Conservation (phyloP, 306 rosid species). For the Mucuna pruriens region DNA sequence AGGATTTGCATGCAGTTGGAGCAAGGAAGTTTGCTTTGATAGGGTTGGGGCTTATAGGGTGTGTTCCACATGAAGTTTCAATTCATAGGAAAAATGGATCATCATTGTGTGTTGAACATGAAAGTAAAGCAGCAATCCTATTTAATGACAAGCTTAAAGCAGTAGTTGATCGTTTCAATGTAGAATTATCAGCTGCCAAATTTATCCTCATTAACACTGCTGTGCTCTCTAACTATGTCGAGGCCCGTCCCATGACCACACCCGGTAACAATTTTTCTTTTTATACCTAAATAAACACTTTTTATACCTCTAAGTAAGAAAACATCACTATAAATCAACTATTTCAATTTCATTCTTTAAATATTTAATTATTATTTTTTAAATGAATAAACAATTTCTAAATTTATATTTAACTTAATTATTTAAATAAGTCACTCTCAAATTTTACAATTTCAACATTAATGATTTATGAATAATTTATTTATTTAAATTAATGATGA, state of each 20-base stretch:
- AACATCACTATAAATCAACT: too few relatives aligned
- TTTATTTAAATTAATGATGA: too few relatives aligned
- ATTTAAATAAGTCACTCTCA: too few relatives aligned
- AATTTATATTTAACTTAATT: too few relatives aligned
- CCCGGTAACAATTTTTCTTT: background rate
- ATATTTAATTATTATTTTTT: too few relatives aligned
- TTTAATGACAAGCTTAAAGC: conserved; percentile 53
- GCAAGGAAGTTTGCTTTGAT: conserved; percentile 65
- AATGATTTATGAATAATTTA: too few relatives aligned
- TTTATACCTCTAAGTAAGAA: too few relatives aligned
- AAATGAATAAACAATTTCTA: too few relatives aligned
- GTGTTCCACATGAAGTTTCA: conserved; percentile 54
- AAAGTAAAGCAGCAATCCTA: conserved; percentile 37
- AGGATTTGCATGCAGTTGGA: conserved; percentile 59
- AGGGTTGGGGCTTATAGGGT: conserved; percentile 57
- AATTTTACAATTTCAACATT: too few relatives aligned
- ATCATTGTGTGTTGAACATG: conserved; percentile 48
- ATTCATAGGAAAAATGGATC: conserved; percentile 46
- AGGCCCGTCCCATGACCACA: background rate
- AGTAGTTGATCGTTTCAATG: conserved; percentile 45
- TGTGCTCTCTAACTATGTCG: background rate
- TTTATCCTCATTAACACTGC: conserved; percentile 39
- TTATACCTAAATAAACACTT: too few relatives aligned
- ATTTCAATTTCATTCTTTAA: too few relatives aligned
- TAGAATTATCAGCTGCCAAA: conserved; percentile 39